Evolutionary conservation across 352 stramenopile genomes (phyloP), one percentile per base, ranked within the genome.

Genomic region (Globisporangium mamillatum): DNA sequence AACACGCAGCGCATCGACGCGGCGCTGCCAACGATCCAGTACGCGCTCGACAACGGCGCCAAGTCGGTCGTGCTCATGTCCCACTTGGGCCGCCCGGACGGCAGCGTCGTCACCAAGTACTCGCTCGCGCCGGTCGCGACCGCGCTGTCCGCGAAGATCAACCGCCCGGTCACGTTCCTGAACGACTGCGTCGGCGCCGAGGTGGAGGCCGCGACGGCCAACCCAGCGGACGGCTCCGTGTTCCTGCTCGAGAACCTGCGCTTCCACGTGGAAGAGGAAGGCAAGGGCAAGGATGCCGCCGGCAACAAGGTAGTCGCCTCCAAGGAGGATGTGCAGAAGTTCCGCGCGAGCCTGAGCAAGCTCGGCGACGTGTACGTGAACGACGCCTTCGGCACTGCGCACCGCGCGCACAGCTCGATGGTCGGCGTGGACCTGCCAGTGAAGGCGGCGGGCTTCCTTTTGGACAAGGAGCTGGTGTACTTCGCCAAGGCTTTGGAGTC

Each of bases 391-490:
- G 97, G 97, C 63, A 98, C 97, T 38, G 97, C 97, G 54, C 97
- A 99, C 79, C 95, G 97, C 69, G 97, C 97, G 38, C 97, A 99
- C 79, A 98, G 90, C 71, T 99, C 97, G 44, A 99, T 98, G 75
- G 98, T 98, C 56, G 98, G 98, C 63, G 97, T 99, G 32, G 72
- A 93, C 56, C 81, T 97, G 7, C 87, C 94, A 16, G 75, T 93
- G 10, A 90, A 94, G 56, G 84, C 94, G 48, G 96, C 94, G 48
- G 98, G 98, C 60, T 99, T 99, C 75, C 75, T 99, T 38, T 79
- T 99, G 34, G 96, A 99, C 78, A 99, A 99, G 90, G 98, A 99
- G 82, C 86, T 99, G 5, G 92, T 99, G 79, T 99, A 99, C 84
- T 98, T 99, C 63, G 93, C 98, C 78, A 98, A 98, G 70, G 98